phyloP scores from a whole-genome alignment of 2,329 filamentous ascomycete species.

The Simplicillium aogashimaense region DNA sequence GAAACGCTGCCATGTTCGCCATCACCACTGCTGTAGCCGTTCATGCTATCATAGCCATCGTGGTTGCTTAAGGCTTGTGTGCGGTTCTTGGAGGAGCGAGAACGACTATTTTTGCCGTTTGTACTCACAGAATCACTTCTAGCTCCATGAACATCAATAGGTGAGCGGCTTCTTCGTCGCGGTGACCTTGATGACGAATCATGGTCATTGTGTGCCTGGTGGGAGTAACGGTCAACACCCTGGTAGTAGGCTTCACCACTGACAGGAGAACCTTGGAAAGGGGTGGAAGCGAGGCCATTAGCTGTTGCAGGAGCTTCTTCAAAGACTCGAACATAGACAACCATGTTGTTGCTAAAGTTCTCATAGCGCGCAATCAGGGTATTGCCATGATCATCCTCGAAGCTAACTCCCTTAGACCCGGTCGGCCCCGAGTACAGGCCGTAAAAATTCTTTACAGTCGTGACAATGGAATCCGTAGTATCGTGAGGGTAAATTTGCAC shows the following conservation, averaged over 20 bases:
- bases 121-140: constrained; percentile 66
- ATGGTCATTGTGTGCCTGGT: constrained; percentile 41
- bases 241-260: constrained; percentile 37
- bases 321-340: constrained; percentile 84
- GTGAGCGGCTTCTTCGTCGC: constrained; percentile 71
- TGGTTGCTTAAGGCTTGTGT: constrained; percentile 36
- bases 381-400: constrained; percentile 82
- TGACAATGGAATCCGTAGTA: constrained; percentile 94
- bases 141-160: constrained; percentile 51
- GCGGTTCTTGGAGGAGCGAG: constrained; percentile 61
- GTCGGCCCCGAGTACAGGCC: constrained; percentile 72
- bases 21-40: constrained; percentile 82
- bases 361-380: constrained; percentile 93
- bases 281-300: constrained; percentile 39
- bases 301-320: constrained; percentile 40
- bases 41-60: constrained; percentile 57
- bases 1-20: constrained; percentile 63
- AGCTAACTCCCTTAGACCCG: constrained; percentile 75
- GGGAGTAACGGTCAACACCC: constrained; percentile 41
- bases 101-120: constrained; percentile 54
- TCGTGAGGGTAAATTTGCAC: constrained; percentile 93
- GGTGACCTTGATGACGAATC: constrained; percentile 62
- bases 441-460: constrained; percentile 98
- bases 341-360: constrained; percentile 88
- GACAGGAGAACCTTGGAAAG: constrained; percentile 41